Conservation (phyloP, 2,329 filamentous ascomycete genomes). For the Falciphora oryzae region DNA sequence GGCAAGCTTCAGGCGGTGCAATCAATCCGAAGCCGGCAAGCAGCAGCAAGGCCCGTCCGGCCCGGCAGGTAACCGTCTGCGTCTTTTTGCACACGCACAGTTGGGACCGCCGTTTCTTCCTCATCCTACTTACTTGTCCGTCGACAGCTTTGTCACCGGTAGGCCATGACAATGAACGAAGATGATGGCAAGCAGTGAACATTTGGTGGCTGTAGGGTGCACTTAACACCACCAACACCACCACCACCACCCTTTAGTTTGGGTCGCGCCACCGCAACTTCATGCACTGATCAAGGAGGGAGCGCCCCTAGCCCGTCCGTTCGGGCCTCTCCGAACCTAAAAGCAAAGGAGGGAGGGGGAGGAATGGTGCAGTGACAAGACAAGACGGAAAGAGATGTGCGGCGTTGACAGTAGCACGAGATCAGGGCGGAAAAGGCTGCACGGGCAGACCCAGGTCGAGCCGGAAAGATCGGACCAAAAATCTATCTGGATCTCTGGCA, state of each 20-base stretch:
- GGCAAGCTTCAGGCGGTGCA: not conserved
- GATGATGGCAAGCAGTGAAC: no score
- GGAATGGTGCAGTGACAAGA: not conserved
- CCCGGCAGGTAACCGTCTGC: not conserved
- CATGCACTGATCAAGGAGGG: no score
- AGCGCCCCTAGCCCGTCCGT: no score
- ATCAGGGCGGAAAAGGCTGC: not conserved
- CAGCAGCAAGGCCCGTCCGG: not conserved
- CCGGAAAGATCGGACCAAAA: not conserved
- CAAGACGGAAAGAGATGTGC: not conserved
- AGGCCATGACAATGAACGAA: no score
- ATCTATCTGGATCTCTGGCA: not conserved
- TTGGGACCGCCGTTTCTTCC: no score
- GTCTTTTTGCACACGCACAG: not conserved
- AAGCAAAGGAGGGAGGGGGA: no score
- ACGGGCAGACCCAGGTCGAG: not conserved
- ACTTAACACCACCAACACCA: no score
- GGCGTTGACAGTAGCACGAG: not conserved
- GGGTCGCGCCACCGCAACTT: not conserved
- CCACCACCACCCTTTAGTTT: no score
- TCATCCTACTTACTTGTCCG: no score
- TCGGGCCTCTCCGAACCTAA: no score
- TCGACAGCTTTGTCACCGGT: no score
- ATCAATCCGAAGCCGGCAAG: not conserved
- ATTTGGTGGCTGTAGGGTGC: no score